These are phyloP conservation scores for Auricularia heimuer DNA, from an alignment of 768 basidiomycete genomes.

Conservation along the genomic window DNA sequence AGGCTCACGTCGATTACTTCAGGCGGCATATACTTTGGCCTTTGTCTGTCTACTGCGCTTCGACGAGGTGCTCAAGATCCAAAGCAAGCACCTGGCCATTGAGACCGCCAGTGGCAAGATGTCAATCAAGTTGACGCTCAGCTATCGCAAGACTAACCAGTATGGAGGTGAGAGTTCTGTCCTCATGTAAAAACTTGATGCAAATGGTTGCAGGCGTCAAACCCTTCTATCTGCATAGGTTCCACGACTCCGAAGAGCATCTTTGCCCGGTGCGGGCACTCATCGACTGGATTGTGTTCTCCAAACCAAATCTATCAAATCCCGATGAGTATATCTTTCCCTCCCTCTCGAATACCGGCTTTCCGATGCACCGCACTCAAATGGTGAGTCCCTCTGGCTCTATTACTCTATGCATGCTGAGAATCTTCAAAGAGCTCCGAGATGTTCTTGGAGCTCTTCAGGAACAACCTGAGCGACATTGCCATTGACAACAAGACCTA, in stretches of 20 bases:
- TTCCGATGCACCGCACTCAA: too few relatives aligned
- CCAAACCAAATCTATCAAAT: too few relatives aligned
- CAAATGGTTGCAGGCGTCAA: slow-evolving; percentile 17
- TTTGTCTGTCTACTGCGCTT: slow-evolving; percentile 27
- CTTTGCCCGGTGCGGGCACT: slow-evolving; percentile 26
- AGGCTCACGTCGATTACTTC: slow-evolving; percentile 18
- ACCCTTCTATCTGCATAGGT: slow-evolving; percentile 20
- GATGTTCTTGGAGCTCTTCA: slow-evolving; percentile 29
- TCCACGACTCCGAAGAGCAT: slow-evolving; percentile 20
- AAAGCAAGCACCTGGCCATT: slow-evolving; percentile 17
- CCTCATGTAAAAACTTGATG: neutral
- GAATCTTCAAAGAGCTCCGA: slow-evolving; percentile 21
- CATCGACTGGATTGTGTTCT: neutral
- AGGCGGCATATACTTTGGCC: slow-evolving; percentile 23
- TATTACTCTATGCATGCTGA: neutral
- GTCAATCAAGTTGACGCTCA: slow-evolving; percentile 15
- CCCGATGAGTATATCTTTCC: too few relatives aligned
- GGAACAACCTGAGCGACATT: slow-evolving; percentile 33
- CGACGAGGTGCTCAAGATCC: slow-evolving; percentile 28
- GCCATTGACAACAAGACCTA: slow-evolving; percentile 26
- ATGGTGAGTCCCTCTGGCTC: too few relatives aligned
- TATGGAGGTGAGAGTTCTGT: slow-evolving; percentile 16
- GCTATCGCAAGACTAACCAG: slow-evolving; percentile 22
- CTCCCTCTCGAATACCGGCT: too few relatives aligned
- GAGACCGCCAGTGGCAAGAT: neutral